Percentiles rank a stretch among this genome's conserved stretches.
Conservation (phyloP, 768 basidiomycete genomes). For the Boletus bicolor region DNA sequence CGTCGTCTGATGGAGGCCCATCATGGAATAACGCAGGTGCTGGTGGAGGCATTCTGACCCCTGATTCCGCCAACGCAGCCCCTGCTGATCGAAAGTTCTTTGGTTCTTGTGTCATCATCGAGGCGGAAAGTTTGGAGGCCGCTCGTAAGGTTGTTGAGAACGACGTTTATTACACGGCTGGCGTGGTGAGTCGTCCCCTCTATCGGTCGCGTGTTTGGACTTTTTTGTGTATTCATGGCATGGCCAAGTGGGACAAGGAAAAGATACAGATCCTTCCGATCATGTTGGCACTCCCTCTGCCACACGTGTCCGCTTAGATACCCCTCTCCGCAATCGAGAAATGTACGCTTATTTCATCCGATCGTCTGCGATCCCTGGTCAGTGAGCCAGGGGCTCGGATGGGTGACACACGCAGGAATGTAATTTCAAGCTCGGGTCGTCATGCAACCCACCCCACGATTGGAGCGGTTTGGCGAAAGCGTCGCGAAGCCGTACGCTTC, state of each 20-base stretch:
- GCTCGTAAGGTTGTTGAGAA: conserved; percentile 23
- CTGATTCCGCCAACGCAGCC: conserved; percentile 50
- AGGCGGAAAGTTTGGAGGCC: conserved; percentile 53
- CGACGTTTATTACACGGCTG: conserved; percentile 22
- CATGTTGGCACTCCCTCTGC: conserved; percentile 27
- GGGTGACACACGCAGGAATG: not conserved
- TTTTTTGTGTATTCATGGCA: not conserved
- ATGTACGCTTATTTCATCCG: not conserved
- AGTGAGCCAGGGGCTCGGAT: not conserved
- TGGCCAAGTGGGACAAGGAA: conserved; percentile 54
- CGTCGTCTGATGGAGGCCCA: conserved; percentile 8
- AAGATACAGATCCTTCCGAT: conserved; percentile 51
- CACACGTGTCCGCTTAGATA: conserved; percentile 8
- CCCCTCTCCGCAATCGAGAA: not conserved
- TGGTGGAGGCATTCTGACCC: conserved; percentile 54
- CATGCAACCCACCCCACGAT: conserved; percentile 1
- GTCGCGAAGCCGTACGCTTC: not conserved
- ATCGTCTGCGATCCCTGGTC: not conserved
- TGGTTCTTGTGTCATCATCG: conserved; percentile 53
- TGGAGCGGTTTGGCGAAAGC: not conserved
- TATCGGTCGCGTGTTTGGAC: not conserved
- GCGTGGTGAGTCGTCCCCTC: conserved; percentile 19
- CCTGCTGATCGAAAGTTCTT: conserved; percentile 53
- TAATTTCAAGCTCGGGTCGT: not conserved
- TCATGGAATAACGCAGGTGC: conserved; percentile 36